Conservation (phyloP, 225 moss, liverwort and hornwort species). For the Physcomitrellopsis africana region DNA sequence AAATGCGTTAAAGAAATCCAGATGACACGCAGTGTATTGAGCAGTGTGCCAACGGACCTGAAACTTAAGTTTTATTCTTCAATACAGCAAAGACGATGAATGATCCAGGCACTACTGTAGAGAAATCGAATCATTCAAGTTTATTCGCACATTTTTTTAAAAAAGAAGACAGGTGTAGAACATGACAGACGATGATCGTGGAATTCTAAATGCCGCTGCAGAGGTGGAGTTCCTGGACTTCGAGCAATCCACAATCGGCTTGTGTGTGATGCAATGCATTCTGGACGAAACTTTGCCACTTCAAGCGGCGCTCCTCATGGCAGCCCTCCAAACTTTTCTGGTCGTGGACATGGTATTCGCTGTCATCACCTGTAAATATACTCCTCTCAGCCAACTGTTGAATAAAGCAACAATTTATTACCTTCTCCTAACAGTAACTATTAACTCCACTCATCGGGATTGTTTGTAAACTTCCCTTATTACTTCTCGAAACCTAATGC, state of each 20-base stretch:
- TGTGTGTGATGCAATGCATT: slow-evolving; percentile 92
- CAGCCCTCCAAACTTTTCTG: slow-evolving; percentile 43
- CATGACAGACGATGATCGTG: slow-evolving; percentile 46
- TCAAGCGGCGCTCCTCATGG: slow-evolving; percentile 55
- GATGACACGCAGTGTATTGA: not conserved
- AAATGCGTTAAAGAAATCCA: too few species aligned
- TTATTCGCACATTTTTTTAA: too few species aligned
- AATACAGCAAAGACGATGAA: too few species aligned
- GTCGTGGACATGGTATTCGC: slow-evolving; percentile 56
- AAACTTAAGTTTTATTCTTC: too few species aligned
- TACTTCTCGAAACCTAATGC: too few species aligned
- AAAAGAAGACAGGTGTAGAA: not conserved
- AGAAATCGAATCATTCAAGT: too few species aligned
- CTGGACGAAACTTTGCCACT: slow-evolving; percentile 59
- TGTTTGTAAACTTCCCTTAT: too few species aligned
- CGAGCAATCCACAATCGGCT: slow-evolving; percentile 85
- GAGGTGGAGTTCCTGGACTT: slow-evolving; percentile 94
- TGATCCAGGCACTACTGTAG: too few species aligned
- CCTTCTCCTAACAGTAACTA: too few species aligned
- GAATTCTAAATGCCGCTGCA: slow-evolving; percentile 60
- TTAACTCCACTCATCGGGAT: too few species aligned
- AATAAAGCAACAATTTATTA: too few species aligned
- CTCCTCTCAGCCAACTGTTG: not conserved
- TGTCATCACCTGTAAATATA: slow-evolving; percentile 9
- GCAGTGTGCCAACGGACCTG: too few species aligned